A percentile compares a stretch with the other conserved stretches of the same genome.
These are phyloP conservation scores for Penstemon barbatus DNA, from an alignment of 257 asterid species.

Conservation along the genomic window DNA sequence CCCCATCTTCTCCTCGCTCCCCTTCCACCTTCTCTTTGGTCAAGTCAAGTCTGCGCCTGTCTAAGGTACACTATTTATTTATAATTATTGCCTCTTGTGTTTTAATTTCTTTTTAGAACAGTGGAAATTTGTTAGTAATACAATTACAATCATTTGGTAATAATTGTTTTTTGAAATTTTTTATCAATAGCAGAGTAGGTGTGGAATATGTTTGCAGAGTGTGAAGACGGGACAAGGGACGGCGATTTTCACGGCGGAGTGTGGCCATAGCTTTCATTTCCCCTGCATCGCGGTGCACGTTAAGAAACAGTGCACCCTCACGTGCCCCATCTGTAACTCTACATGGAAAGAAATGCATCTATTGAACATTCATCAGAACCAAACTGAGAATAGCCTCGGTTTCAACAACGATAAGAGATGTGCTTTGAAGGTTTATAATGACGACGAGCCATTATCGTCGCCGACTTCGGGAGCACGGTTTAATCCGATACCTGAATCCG, in stretches of 20 bases:
- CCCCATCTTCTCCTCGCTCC: conserved; percentile 94
- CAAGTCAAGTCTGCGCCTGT: conserved; percentile 57
- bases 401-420: conserved; percentile 27
- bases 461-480: conserved; percentile 69
- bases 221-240: conserved; percentile 85
- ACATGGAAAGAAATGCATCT: conserved; percentile 79
- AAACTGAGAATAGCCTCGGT: neutral
- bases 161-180: neutral
- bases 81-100: no score
- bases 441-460: conserved; percentile 86
- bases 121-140: conserved; percentile 24
- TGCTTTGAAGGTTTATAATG: conserved; percentile 72
- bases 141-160: conserved; percentile 27
- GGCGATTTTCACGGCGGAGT: conserved; percentile 98
- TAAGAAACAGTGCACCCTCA: conserved; percentile 58
- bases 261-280: conserved; percentile 87
- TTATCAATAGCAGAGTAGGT: conserved; percentile 55
- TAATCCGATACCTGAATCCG: conserved; percentile 85
- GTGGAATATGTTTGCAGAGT: conserved; percentile 69
- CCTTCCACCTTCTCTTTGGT: conserved; percentile 80
- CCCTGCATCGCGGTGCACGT: conserved; percentile 80
- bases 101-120: neutral
- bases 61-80: conserved; percentile 47
- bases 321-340: conserved; percentile 73
- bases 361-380: conserved; percentile 7